These are phyloP conservation scores for Pyrenophora graminea DNA, from an alignment of 2,329 filamentous ascomycete genomes.

Conservation along the genomic window DNA sequence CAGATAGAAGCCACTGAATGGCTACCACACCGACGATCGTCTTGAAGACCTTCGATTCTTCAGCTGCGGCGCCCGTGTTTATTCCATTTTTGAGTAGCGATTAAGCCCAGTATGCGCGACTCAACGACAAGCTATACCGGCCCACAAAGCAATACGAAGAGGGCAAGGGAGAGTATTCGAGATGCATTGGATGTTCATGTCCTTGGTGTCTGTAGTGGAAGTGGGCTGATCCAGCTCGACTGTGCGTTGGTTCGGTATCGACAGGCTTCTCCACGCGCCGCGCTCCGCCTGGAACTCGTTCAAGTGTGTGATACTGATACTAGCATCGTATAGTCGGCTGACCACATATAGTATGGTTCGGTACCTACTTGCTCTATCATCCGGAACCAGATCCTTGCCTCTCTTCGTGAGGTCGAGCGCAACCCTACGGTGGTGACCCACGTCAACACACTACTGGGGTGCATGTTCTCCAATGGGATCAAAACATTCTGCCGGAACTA, in stretches of 20 bases:
- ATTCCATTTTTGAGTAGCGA: background rate
- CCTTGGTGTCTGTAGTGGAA: constrained; percentile 60
- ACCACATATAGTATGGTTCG: constrained; percentile 55
- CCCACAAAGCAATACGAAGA: background rate
- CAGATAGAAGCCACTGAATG: background rate
- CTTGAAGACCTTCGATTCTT: background rate
- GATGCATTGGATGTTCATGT: constrained; percentile 55
- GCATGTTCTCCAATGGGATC: constrained; percentile 60
- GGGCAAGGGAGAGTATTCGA: constrained; percentile 2
- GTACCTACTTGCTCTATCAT: constrained; percentile 58
- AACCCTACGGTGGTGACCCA: constrained; percentile 60
- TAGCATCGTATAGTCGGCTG: background rate
- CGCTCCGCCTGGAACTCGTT: constrained; percentile 62
- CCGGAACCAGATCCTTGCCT: constrained; percentile 61
- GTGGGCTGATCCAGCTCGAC: constrained; percentile 62
- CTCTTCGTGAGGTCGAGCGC: constrained; percentile 60
- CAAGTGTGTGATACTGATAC: constrained; percentile 14
- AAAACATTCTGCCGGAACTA: constrained; percentile 55
- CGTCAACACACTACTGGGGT: constrained; percentile 62
- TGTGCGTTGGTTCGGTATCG: constrained; percentile 62
- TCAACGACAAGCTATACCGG: constrained; percentile 16
- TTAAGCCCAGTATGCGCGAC: constrained; percentile 14
- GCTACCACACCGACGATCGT: background rate
- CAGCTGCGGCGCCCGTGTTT: background rate
- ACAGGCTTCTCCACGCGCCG: constrained; percentile 56